Conservation (phyloP, 176 grass and related monocot genomes). For the Thinopyrum elongatum region DNA sequence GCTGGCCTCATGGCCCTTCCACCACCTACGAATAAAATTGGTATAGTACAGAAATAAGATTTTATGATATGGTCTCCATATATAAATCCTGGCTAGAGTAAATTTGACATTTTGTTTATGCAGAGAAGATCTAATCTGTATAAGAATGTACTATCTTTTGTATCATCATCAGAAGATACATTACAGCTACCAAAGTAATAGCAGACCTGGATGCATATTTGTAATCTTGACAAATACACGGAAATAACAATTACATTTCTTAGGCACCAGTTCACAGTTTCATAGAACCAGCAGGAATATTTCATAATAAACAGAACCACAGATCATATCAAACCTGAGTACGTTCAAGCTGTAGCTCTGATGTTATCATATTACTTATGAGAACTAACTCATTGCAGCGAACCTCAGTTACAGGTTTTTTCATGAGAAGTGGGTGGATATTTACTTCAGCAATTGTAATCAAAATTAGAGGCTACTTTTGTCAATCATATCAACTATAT, state of each 20-base stretch:
- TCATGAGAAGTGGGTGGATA: too few relatives aligned
- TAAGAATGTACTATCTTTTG: not conserved
- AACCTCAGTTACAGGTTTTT: too few relatives aligned
- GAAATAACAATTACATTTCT: not conserved
- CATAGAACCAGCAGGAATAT: too few relatives aligned
- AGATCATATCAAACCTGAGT: too few relatives aligned
- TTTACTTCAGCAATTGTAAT: too few relatives aligned
- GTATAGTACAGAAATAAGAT: slow-evolving; percentile 17
- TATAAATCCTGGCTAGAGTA: slow-evolving; percentile 12
- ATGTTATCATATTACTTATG: too few relatives aligned
- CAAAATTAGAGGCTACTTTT: too few relatives aligned
- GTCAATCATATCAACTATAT: too few relatives aligned
- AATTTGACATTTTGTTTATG: not conserved
- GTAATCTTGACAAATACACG: not conserved
- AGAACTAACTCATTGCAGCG: too few relatives aligned
- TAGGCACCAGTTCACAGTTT: not conserved
- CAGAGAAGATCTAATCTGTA: not conserved
- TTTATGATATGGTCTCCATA: not conserved
- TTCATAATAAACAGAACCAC: too few relatives aligned
- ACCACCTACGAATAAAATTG: slow-evolving; percentile 63
- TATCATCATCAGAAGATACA: not conserved
- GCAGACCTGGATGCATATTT: not conserved
- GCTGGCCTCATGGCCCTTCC: slow-evolving; percentile 98
- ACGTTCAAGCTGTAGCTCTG: too few relatives aligned
- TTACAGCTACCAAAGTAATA: slow-evolving; percentile 6